Evolutionary conservation across 1,139 yeast genomes (phyloP).

Genomic region (Yamadazyma siamensis): DNA sequence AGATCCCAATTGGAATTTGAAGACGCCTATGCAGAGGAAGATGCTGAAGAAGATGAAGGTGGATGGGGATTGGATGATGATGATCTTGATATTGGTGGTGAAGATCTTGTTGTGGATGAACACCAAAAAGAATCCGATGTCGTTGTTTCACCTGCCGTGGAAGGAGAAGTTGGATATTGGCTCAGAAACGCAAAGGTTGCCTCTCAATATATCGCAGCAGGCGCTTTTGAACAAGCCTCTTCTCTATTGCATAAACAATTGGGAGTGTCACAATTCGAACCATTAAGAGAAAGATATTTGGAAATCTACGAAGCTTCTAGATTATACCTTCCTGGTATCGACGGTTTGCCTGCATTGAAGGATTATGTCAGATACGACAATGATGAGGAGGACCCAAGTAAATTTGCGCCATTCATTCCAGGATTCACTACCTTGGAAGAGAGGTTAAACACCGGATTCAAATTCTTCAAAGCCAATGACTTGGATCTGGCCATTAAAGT

Average conservation of each 20-base stretch:
- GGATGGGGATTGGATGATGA: constrained; percentile 31
- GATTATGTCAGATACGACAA: constrained; percentile 64
- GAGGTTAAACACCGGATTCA: constrained; percentile 73
- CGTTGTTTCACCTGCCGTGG: constrained; percentile 26
- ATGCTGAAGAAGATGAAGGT: constrained; percentile 41
- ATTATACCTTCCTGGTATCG: constrained; percentile 70
- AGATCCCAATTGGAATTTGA: constrained; percentile 28
- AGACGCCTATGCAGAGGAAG: constrained; percentile 35
- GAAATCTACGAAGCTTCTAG: constrained; percentile 81
- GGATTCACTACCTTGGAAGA: constrained; percentile 70
- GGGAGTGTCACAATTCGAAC: constrained; percentile 84
- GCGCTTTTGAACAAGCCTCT: constrained; percentile 95
- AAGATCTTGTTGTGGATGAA: constrained; percentile 20
- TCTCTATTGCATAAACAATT: constrained; percentile 85
- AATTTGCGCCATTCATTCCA: constrained; percentile 65
- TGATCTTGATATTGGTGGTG: constrained; percentile 24
- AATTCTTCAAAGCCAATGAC: constrained; percentile 77
- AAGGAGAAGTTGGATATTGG: constrained; percentile 77
- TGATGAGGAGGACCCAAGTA: constrained; percentile 54
- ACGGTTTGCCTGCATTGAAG: constrained; percentile 64
- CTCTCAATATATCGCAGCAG: constrained; percentile 93
- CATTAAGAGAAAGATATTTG: constrained; percentile 76
- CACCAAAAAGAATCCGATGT: no score
- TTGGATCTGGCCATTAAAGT: constrained; percentile 73
- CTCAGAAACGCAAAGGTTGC: constrained; percentile 85